Conservation (phyloP, 345 rosid species). For the Cochlearia excelsa region DNA sequence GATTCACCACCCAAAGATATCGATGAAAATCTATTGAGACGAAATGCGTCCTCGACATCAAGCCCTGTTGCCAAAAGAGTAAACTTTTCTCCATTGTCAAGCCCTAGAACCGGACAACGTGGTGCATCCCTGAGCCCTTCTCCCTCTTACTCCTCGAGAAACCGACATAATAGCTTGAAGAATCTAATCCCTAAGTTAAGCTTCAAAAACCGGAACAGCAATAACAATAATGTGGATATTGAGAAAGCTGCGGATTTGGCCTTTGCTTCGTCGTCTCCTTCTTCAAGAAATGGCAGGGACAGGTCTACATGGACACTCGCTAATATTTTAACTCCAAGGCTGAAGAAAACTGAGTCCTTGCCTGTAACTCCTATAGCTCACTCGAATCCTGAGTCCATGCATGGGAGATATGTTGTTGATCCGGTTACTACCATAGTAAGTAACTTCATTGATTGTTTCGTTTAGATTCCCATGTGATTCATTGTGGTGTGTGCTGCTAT, state of each 20-base stretch:
- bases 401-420: slow-evolving; percentile 53
- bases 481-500: neutral
- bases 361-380: slow-evolving; percentile 67
- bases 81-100: slow-evolving; percentile 74
- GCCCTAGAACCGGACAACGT: slow-evolving; percentile 48
- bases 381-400: slow-evolving; percentile 84
- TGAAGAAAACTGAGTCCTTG: slow-evolving; percentile 56
- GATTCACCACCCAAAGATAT: slow-evolving; percentile 46
- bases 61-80: slow-evolving; percentile 62
- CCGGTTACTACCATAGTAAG: slow-evolving; percentile 47
- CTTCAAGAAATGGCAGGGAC: slow-evolving; percentile 50
- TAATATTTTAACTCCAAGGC: slow-evolving; percentile 53
- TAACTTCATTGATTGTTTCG: slow-evolving; percentile 20
- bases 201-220: slow-evolving; percentile 49
- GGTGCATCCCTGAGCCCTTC: slow-evolving; percentile 35
- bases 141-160: slow-evolving; percentile 40
- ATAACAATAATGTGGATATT: slow-evolving; percentile 43
- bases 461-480: slow-evolving; percentile 24
- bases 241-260: slow-evolving; percentile 77
- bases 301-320: slow-evolving; percentile 54
- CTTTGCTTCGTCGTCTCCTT: slow-evolving; percentile 42
- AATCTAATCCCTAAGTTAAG: slow-evolving; percentile 71
- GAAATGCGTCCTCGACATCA: slow-evolving; percentile 54
- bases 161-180: slow-evolving; percentile 48
- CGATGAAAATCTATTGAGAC: slow-evolving; percentile 44